Evolutionary conservation across 2,329 filamentous ascomycete genomes (phyloP).

Genomic region (Ascomycota sp.): DNA sequence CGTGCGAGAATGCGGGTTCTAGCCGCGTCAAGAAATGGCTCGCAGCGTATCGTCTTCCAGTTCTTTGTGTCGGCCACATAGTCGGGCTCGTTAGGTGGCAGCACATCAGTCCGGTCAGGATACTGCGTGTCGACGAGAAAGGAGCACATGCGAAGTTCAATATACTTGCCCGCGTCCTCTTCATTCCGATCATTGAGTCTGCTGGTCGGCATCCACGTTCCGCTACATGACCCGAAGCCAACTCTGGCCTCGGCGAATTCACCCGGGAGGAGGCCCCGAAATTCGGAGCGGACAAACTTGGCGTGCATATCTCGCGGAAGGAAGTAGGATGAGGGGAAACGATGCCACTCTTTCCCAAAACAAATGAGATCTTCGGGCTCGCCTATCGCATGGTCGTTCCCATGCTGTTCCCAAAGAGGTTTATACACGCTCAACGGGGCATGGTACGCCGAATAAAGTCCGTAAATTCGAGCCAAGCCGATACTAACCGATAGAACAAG

Average conservation of each 20-base stretch:
- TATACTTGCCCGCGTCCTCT: conserved; percentile 77
- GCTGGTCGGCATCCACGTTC: conserved; percentile 61
- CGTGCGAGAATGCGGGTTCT: conserved; percentile 55
- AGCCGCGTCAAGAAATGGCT: conserved; percentile 60
- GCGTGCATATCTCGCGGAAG: conserved; percentile 64
- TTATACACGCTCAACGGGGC: conserved; percentile 57
- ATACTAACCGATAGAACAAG: conserved; percentile 44
- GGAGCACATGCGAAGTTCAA: conserved; percentile 51
- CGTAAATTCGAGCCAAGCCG: conserved; percentile 51
- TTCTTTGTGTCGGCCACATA: conserved; percentile 52
- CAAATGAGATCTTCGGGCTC: conserved; percentile 53
- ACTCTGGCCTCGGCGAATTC: conserved; percentile 61
- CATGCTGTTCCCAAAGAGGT: conserved; percentile 36
- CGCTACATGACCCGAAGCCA: conserved; percentile 54
- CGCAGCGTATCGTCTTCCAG: conserved; percentile 63
- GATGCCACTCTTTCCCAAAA: conserved; percentile 94
- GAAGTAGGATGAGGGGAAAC: conserved; percentile 85
- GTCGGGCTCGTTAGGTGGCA: conserved; percentile 55
- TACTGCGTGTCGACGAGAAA: conserved; percentile 83
- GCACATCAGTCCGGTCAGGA: conserved; percentile 25
- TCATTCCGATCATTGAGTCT: conserved; percentile 87
- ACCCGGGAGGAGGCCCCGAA: conserved; percentile 71
- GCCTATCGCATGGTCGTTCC: conserved; percentile 26
- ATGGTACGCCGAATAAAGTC: conserved; percentile 62
- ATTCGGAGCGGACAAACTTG: conserved; percentile 83